phyloP scores from a whole-genome alignment of 441 rosid species.

The Bocquillonia castaneifolia region DNA sequence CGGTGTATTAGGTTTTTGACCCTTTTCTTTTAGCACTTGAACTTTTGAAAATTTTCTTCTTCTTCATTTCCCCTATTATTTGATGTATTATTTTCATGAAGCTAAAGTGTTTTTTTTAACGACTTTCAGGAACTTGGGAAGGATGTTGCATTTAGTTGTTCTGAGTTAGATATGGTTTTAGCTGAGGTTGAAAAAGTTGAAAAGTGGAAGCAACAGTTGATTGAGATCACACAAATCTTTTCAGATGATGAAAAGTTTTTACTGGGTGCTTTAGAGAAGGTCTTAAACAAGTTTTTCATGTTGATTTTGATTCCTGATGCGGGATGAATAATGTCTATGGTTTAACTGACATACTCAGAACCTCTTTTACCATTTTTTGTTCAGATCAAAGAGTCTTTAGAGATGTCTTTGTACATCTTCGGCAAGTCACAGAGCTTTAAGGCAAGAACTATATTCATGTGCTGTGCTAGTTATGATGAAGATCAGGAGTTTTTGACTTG shows the following conservation, averaged over 20 bases:
- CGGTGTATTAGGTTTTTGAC: neutral
- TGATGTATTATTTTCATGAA: neutral
- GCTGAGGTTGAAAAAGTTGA: conserved; percentile 54
- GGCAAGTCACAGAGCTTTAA: conserved; percentile 33
- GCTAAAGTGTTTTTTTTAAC: conserved; percentile 2
- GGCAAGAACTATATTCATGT: conserved; percentile 31
- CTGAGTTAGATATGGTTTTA: conserved; percentile 45
- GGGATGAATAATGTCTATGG: conserved; percentile 4
- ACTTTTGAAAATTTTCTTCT: neutral
- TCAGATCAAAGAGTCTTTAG: conserved; percentile 53
- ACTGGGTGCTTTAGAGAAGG: conserved; percentile 48
- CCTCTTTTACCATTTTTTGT: conserved; percentile 19
- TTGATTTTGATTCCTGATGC: conserved; percentile 7
- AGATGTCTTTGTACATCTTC: conserved; percentile 43
- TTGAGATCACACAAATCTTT: conserved; percentile 30
- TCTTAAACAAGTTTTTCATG: conserved; percentile 16
- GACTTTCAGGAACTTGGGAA: conserved; percentile 46
- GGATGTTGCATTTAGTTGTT: conserved; percentile 47
- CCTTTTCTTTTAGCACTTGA: neutral
- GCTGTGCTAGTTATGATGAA: conserved; percentile 35
- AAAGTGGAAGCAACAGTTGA: conserved; percentile 47
- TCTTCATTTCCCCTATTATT: neutral
- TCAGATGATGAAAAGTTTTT: conserved; percentile 32
- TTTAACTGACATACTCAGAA: conserved; percentile 1
- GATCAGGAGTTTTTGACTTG: conserved; percentile 38